Conservation (phyloP, 208 protist genomes). For the Trypanosomatidae sp. region DNA sequence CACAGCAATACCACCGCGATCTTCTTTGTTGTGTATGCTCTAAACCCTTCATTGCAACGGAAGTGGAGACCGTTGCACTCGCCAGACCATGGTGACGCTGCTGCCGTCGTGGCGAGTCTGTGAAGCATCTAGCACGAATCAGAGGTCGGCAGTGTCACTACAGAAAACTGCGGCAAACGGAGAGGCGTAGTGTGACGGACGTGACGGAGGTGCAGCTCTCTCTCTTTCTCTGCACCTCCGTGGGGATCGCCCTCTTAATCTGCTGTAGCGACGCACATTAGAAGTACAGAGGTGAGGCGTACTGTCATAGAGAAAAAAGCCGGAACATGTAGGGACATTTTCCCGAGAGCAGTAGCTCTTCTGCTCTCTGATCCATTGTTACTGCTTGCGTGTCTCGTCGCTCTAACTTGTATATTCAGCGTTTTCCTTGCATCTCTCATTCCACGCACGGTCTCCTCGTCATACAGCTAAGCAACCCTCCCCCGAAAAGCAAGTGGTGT, state of each 20-base stretch:
- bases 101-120: conserved; percentile 17
- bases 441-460: not conserved
- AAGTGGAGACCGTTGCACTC: conserved; percentile 5
- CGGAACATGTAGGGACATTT: not conserved
- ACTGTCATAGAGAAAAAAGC: not conserved
- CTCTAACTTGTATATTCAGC: not conserved
- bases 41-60: conserved; percentile 14
- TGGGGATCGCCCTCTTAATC: not conserved
- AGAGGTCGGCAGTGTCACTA: not conserved
- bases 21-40: conserved; percentile 43
- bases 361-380: not conserved
- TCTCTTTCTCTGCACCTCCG: not conserved
- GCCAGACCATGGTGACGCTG: conserved; percentile 8
- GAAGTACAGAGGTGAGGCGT: not conserved
- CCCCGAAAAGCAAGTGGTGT: not conserved
- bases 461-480: not conserved
- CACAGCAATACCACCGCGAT: conserved; percentile 48
- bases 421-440: not conserved
- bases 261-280: not conserved
- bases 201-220: not conserved
- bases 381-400: not conserved
- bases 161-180: not conserved
- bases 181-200: not conserved
- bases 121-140: not conserved
- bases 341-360: not conserved